Base-by-base conservation (phyloP, 495 filamentous ascomycete species). In the Aspergillus panamensis region DNA sequence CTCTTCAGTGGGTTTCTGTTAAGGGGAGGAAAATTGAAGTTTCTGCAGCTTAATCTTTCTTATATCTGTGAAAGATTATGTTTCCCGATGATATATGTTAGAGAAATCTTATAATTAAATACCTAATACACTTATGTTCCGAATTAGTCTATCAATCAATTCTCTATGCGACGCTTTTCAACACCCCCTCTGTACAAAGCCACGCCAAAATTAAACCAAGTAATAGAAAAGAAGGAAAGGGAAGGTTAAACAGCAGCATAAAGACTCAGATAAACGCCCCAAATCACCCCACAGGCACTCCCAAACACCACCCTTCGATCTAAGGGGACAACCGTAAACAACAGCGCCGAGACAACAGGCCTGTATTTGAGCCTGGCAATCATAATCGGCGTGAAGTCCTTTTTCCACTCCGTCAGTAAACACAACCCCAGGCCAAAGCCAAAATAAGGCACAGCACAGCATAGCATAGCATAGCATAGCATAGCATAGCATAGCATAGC, bases 211-310 rank as follows among this genome's bases (percentile, higher is more conserved):
- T 5, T 31, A 20, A 25, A 50, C n/a, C 21, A 52, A 48, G 30
- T 16, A 48, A 48, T 0, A 33, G 40, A 48, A 31, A 6, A 45
- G 53, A 33, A 33, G 48, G 54, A 19, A 61, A 51, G 35, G 42
- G 48, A 35, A 6, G 14, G 13, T 8, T 58, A 77, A 51, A 77
- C 75, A 48, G 58, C 73, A 3, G 84, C 79, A 61, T 85, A 72
- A 61, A 94, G 69, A 66, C 91, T 93, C 69, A 97, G 75, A 75
- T 92, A 97, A 48, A 96, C 71, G 1, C 89, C 89, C 94, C 94
- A 98, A 20, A 78, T 84, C 44, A 98, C 66, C 3, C 93, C 92
- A 29, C 91, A 89, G 51, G 90, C 69, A 67, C 86, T 86, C 0
- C 87, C 91, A 70, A 92, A 83, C 29, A 97, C 75, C 45, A 89